Conservation (phyloP, 768 basidiomycete genomes). For the Tricholoma sp. region DNA sequence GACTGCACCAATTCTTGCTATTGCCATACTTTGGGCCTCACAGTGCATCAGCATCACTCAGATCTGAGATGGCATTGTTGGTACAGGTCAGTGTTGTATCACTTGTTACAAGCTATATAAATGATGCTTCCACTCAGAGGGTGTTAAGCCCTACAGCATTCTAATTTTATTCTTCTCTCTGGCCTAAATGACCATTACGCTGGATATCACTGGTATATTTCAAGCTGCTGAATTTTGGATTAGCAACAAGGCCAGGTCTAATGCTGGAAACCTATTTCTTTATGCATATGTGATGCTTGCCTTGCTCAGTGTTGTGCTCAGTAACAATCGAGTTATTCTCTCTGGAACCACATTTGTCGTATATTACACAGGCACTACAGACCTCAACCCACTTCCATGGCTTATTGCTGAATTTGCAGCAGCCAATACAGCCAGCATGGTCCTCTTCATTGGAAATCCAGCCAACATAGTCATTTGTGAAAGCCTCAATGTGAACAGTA, state of each 20-base stretch:
- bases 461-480: too few species aligned
- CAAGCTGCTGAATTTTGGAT: conserved; percentile 89
- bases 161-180: conserved; percentile 89
- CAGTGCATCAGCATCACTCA: conserved; percentile 39
- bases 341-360: too few species aligned
- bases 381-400: too few species aligned
- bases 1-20: conserved; percentile 45
- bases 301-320: too few species aligned
- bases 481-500: too few species aligned
- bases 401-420: too few species aligned
- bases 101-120: background rate
- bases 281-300: too few species aligned
- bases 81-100: conserved; percentile 26
- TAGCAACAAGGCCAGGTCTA: conserved; percentile 15
- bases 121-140: conserved; percentile 32
- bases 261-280: too few species aligned
- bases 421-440: too few species aligned
- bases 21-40: conserved; percentile 43
- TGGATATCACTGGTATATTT: conserved; percentile 86
- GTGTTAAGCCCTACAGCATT: conserved; percentile 88
- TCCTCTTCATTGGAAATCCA: too few species aligned
- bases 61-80: conserved; percentile 74
- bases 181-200: conserved; percentile 89
- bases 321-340: too few species aligned
- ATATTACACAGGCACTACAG: too few species aligned